Conservation (phyloP, 2,329 filamentous ascomycete genomes). For the Huntiella decipiens region DNA sequence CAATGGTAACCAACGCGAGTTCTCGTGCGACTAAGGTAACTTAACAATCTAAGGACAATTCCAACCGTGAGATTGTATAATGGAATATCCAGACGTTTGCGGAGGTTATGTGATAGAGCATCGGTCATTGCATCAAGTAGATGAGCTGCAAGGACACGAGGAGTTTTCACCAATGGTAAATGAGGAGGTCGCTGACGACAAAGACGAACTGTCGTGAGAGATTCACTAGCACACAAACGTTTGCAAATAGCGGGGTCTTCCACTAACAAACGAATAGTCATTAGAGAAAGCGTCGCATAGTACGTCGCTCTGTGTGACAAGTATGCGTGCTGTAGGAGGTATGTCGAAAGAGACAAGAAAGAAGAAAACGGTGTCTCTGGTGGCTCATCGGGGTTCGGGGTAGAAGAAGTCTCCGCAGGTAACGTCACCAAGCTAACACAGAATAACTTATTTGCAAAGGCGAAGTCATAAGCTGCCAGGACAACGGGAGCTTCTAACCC, state of each 20-base stretch:
- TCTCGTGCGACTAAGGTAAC: conserved; percentile 64
- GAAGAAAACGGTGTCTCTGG: conserved; percentile 54
- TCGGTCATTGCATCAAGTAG: conserved; percentile 80
- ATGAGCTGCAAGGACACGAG: conserved; percentile 54
- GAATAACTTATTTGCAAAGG: conserved; percentile 87
- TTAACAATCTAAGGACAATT: conserved; percentile 64
- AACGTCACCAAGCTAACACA: conserved; percentile 62
- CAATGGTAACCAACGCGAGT: conserved; percentile 79
- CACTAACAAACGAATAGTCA: conserved; percentile 68
- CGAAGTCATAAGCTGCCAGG: conserved; percentile 80
- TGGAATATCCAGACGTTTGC: conserved; percentile 57
- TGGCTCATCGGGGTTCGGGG: not conserved
- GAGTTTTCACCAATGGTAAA: conserved; percentile 52
- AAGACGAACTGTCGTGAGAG: conserved; percentile 54
- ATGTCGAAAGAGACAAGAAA: conserved; percentile 78
- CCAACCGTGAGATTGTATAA: conserved; percentile 70
- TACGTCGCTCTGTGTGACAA: conserved; percentile 57
- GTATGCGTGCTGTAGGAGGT: conserved; percentile 83
- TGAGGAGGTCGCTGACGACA: conserved; percentile 81
- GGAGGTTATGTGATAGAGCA: conserved; percentile 83
- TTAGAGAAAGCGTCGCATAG: conserved; percentile 71
- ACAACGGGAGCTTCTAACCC: conserved; percentile 47
- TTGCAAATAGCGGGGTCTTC: conserved; percentile 74
- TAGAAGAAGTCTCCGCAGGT: conserved; percentile 24
- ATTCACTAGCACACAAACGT: conserved; percentile 62